Evolutionary conservation across 2,329 filamentous ascomycete species (phyloP), one percentile per base, ranked within the genome.

Genomic region (Pseudofabraea citricarpa): DNA sequence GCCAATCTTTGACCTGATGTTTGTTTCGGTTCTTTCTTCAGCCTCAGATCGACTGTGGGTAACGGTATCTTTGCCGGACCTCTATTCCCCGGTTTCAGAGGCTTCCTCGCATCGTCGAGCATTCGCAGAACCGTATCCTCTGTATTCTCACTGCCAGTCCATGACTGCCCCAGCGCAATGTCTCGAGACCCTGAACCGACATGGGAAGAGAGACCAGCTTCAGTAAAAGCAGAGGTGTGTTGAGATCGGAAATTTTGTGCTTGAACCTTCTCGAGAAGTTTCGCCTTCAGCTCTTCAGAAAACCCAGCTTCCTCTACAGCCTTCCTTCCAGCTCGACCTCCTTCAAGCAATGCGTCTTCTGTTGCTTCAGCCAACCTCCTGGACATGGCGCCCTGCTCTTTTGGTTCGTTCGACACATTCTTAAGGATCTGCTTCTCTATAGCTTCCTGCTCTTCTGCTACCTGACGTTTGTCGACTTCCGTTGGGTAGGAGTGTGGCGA

Each of bases 121-220:
- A 97, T 97, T 23, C 93, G 81, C 38, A 95, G 68, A 18, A 89
- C 82, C 1, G 85, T 75, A 61, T 96, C 90, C 54, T 83, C 78
- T 1, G 84, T 67, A 5, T 70, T 71, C 65, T 97, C 93, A 10
- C 76, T 72, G 2, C 91, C 93, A 0, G 77, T 81, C 93, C 93
- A 98, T 1, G 85, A 75, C 45, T 75, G 67, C 6, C 82, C 79
- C 0, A 75, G 71, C 2, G 88, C 88, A 26, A 82, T 76, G 39
- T 84, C 77, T 47, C 80, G 74, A 2, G 84, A 85, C 10, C 83
- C 84, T 53, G 74, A 73, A 13, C 85, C 83, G 10, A 85, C 81
- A n/a, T 77, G 74, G 4, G 74, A 60, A 1, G 72, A 64, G 31
- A 81, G 48, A 40, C 64, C 66, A 1, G 71, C 71, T 48, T 74